A percentile compares a stretch with the other conserved stretches of the same genome.
phyloP scores from a whole-genome alignment of 176 grass and related monocot genomes.

The Carex kokanica region DNA sequence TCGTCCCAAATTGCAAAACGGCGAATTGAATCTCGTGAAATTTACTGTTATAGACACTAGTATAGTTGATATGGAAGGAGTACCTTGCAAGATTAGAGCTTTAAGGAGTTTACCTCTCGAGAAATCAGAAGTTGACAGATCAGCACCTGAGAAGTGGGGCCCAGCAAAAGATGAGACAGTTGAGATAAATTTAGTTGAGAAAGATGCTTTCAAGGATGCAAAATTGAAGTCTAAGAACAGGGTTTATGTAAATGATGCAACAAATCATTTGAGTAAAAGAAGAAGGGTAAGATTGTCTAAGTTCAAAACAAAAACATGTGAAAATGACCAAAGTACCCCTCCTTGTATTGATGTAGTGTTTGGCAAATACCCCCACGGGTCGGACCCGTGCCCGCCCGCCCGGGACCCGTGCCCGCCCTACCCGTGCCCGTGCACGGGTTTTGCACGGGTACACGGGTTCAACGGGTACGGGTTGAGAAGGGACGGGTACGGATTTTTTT shows the following conservation, averaged over 20 bases:
- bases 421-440: no score
- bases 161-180: conserved; percentile 28
- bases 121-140: conserved; percentile 46
- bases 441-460: no score
- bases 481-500: no score
- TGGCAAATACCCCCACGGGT: no score
- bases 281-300: conserved; percentile 27
- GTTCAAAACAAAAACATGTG: conserved; percentile 30
- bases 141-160: conserved; percentile 38
- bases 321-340: conserved; percentile 36
- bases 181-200: conserved; percentile 23
- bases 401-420: no score
- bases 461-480: no score
- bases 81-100: conserved; percentile 69
- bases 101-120: conserved; percentile 60
- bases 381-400: no score
- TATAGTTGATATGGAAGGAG: conserved; percentile 59
- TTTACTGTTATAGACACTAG: conserved; percentile 98
- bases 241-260: conserved; percentile 32
- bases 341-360: conserved; percentile 36
- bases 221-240: conserved; percentile 34
- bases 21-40: conserved; percentile 66
- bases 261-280: conserved; percentile 26
- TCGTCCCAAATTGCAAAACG: conserved; percentile 37
- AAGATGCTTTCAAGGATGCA: conserved; percentile 36